Evolutionary conservation across 2,329 filamentous ascomycete species (phyloP), one percentile per base, ranked within the genome.

Genomic region (Calonectria naviculata): DNA sequence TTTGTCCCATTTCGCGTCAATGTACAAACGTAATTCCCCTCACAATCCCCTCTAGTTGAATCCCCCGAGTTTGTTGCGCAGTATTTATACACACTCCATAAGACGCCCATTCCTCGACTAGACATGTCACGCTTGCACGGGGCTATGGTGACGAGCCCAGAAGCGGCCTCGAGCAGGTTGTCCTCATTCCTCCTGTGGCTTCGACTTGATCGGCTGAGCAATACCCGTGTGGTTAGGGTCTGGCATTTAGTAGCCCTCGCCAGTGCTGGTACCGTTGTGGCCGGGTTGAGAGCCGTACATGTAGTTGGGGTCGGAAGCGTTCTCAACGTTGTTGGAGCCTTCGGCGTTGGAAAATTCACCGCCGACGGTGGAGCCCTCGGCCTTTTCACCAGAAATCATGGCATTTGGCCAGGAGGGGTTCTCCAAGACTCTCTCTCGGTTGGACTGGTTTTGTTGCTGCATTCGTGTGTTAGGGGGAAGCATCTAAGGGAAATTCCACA

Each of bases 211-310:
- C 17, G 44, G 29, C 29, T 44, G 47, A 15, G 29, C 46, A 31
- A 36, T 38, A 46, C 34, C n/a, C 38, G 29, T 19, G 24, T 46
- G n/a, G 36, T 52, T 38, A 17, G n/a, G 21, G 34, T 34, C 26
- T 34, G 21, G 41, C 29, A 15, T 31, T 65, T 86, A 89, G 79
- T 89, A 91, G 58, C 85, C 85, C 36, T 90, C 89, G 56, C 84
- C 85, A 52, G 85, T 81, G 28, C 84, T 82, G n/a, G 89, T 84
- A 42, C 90, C 90, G 78, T 92, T 92, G 75, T 92, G 90, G 31
- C 87, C 87, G 41, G 85, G 79, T 75, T 90, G 87, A n/a, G 84
- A 82, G 34, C 82, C 82, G 77, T 91, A 91, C 78, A 90, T 86
- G 78, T 90, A 91, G 77, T 83, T 84, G 13, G 82, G 75, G 28